A percentile compares a stretch with the other conserved stretches of the same genome.
Evolutionary conservation across 805 yeast species (phyloP).

Genomic region (Torulaspora franciscae): DNA sequence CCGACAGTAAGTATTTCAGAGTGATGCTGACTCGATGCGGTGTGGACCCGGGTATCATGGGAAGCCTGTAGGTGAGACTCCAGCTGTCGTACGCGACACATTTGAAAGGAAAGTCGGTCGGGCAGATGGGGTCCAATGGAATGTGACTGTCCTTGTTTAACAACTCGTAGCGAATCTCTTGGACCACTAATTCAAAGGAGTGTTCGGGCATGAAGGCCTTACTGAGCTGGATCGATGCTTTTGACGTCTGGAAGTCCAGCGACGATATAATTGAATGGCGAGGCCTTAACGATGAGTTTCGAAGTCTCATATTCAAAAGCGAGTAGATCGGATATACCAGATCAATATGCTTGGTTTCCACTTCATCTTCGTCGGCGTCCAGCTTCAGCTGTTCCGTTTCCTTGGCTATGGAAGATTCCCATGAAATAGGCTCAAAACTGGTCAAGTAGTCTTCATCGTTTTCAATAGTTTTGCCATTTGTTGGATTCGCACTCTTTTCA

Average conservation of each 20-base stretch:
- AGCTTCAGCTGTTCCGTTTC: background rate
- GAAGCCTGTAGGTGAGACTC: slow-evolving; percentile 27
- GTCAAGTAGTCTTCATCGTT: slow-evolving; percentile 18
- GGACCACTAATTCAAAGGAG: slow-evolving; percentile 13
- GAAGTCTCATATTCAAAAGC: slow-evolving; percentile 30
- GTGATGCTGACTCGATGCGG: slow-evolving; percentile 29
- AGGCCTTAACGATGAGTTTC: slow-evolving; percentile 24
- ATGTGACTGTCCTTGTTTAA: slow-evolving; percentile 21
- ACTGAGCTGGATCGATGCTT: slow-evolving; percentile 21
- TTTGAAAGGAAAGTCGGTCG: slow-evolving; percentile 22
- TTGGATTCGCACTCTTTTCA: background rate
- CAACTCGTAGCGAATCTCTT: slow-evolving; percentile 20
- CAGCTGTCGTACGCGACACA: slow-evolving; percentile 25
- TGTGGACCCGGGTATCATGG: slow-evolving; percentile 15
- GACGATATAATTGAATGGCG: slow-evolving; percentile 29
- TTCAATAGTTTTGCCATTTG: slow-evolving; percentile 1
- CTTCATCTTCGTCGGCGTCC: background rate
- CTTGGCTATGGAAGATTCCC: slow-evolving; percentile 4
- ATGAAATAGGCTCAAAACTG: slow-evolving; percentile 29
- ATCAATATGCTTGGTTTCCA: background rate
- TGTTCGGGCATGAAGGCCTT: slow-evolving; percentile 9
- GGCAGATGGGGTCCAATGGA: slow-evolving; percentile 23
- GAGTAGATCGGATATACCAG: slow-evolving; percentile 32
- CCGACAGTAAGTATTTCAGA: slow-evolving; percentile 17
- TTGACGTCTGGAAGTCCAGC: slow-evolving; percentile 33